Evolutionary conservation across 2,329 filamentous ascomycete species (phyloP), one percentile per base, ranked within the genome.

Genomic region (Alternaria triticimaculans): DNA sequence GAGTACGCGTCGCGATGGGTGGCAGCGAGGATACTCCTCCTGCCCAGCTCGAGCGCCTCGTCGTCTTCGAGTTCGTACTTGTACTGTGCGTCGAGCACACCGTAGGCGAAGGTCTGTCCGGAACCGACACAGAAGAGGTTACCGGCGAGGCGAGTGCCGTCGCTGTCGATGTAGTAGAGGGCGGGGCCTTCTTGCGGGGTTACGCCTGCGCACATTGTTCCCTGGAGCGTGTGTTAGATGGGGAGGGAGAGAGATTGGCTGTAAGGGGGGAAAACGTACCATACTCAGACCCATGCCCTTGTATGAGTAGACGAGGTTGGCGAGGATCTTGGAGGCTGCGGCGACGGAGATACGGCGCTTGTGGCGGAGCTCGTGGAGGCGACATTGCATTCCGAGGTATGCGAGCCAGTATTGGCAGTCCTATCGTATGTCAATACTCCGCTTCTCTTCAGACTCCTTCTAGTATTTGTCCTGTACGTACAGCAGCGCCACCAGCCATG

Each of bases 331-430:
- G 80, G 92, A 96, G 58, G 96, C 96, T 50, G 96, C 96, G 49
- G 96, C 95, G 69, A 99, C 96, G 65, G 93, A 96, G 85, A 99
- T 99, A 80, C 96, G 93, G 82, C 94, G 93, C 88, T 99, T 99
- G 88, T 99, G 95, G 72, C 96, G 93, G 77, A 99, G 94, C 86
- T 99, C 96, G 86, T 99, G 95, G 70, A 99, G 92, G 64, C 96
- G 94, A 86, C 96, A 99, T 87, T 99, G 94, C 91, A 98, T 97
- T 77, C 95, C 96, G 71, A 99, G 88, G 87, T 97, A 99, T 78
- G 94, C 94, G 70, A 99, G 92, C 96, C 96, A 99, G 88, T 97
- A 98, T 89, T 98, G 96, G 84, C 96, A 99, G 84, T 99, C 96
- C 89, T 91, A 70, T n/a, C 51, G 18, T 18, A 61, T 53, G 71